Evolutionary conservation across 345 rosid species (phyloP).

Genomic region (Anacardium occidentale): DNA sequence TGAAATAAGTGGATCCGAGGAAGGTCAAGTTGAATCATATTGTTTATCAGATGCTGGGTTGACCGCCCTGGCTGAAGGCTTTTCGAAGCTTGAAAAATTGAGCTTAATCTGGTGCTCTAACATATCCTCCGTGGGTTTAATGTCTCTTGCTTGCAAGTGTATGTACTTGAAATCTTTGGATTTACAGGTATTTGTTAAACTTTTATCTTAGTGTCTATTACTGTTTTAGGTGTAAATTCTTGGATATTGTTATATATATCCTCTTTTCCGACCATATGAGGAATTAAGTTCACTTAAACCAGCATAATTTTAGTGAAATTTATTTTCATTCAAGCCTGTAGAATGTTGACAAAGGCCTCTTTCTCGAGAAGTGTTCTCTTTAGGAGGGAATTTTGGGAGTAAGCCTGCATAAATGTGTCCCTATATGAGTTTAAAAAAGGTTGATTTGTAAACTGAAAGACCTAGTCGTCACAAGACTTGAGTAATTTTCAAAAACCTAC

Average conservation of each 20-base stretch:
- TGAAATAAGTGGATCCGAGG: constrained; percentile 34
- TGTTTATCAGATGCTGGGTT: constrained; percentile 74
- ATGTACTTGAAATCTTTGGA: constrained; percentile 64
- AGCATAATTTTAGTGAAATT: neutral
- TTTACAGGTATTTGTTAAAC: constrained; percentile 54
- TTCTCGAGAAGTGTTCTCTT: neutral
- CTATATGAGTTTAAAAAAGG: neutral
- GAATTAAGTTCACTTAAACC: neutral
- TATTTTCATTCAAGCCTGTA: neutral
- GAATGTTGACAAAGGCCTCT: neutral
- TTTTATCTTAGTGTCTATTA: neutral
- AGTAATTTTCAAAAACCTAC: neutral
- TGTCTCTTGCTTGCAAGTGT: constrained; percentile 63
- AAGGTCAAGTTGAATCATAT: constrained; percentile 36
- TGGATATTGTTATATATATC: neutral
- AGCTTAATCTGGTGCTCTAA: constrained; percentile 87
- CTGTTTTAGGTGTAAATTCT: neutral
- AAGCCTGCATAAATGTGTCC: neutral
- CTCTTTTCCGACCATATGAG: neutral
- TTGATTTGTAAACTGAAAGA: neutral
- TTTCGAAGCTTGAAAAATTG: constrained; percentile 64
- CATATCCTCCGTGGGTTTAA: constrained; percentile 64
- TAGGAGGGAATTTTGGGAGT: neutral
- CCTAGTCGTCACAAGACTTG: neutral
- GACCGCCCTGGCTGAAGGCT: constrained; percentile 60